Conservation (phyloP, 2,329 filamentous ascomycete species). For the Anthostomella pinea region DNA sequence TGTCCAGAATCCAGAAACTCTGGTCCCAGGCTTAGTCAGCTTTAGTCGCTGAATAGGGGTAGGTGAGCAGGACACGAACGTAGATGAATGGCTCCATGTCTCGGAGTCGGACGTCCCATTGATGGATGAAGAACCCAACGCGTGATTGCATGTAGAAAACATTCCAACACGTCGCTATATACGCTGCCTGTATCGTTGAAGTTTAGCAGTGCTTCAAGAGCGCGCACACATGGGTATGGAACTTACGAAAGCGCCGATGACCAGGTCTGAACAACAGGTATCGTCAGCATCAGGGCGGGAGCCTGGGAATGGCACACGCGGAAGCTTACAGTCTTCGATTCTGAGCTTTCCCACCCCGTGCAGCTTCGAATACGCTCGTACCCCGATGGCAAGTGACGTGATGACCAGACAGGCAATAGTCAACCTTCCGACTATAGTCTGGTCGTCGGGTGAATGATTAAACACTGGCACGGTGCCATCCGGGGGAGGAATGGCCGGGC, state of each 20-base stretch:
- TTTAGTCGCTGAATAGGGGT: not conserved
- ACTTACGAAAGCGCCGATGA: conserved; percentile 8
- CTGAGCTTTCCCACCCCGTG: conserved; percentile 9
- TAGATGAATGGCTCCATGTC: conserved; percentile 8
- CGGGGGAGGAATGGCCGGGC: conserved; percentile 11
- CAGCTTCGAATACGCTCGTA: conserved; percentile 15
- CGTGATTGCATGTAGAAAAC: conserved; percentile 1
- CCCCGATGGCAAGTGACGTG: not conserved
- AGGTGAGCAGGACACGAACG: conserved; percentile 4
- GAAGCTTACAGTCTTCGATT: conserved; percentile 25
- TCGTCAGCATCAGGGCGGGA: no score
- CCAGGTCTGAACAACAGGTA: conserved; percentile 11
- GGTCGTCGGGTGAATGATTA: conserved; percentile 12
- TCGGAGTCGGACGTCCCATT: conserved; percentile 17
- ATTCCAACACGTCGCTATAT: conserved; percentile 1
- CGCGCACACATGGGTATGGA: no score
- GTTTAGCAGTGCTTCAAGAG: no score
- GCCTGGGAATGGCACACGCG: no score
- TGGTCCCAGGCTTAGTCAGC: not conserved
- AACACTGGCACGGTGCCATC: conserved; percentile 10
- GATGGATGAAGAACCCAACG: conserved; percentile 18
- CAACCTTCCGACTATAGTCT: conserved; percentile 3
- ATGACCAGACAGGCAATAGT: conserved; percentile 7
- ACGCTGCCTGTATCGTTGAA: conserved; percentile 4
- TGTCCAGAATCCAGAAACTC: conserved; percentile 10